Percentiles rank a stretch among this genome's conserved stretches.
phyloP scores from a whole-genome alignment of 78 protist species.

The Anaeramoeba flamelloides region DNA sequence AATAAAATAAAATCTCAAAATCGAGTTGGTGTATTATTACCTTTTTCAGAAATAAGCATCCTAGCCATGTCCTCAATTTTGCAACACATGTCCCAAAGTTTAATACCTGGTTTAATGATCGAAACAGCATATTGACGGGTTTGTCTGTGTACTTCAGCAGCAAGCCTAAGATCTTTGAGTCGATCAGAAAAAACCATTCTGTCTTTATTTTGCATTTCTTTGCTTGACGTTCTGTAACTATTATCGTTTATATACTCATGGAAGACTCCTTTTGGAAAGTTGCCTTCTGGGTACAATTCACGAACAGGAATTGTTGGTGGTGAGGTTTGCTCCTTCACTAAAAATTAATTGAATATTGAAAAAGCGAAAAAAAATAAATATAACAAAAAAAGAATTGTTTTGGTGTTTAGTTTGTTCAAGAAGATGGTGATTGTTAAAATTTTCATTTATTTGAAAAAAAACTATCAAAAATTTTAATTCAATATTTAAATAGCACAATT shows the following conservation, averaged over 20 bases:
- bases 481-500: no score
- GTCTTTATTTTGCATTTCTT: neutral
- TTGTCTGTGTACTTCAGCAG: conserved; percentile 17
- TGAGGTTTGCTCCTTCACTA: neutral
- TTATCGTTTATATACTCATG: neutral
- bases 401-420: no score
- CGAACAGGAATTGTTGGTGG: neutral
- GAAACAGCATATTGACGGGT: neutral
- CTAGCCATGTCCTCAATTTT: neutral
- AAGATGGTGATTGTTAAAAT: no score
- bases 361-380: no score
- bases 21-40: no score
- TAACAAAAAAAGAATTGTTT: no score
- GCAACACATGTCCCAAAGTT: neutral
- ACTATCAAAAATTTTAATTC: no score
- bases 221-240: neutral
- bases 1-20: no score
- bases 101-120: neutral
- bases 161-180: conserved; percentile 3
- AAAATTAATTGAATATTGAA: no score
- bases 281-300: neutral
- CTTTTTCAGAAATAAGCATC: neutral
- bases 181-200: neutral
- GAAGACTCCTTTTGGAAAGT: neutral
- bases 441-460: no score